Conservation (phyloP, 2,329 filamentous ascomycete genomes). For the Didymella arachidicola region DNA sequence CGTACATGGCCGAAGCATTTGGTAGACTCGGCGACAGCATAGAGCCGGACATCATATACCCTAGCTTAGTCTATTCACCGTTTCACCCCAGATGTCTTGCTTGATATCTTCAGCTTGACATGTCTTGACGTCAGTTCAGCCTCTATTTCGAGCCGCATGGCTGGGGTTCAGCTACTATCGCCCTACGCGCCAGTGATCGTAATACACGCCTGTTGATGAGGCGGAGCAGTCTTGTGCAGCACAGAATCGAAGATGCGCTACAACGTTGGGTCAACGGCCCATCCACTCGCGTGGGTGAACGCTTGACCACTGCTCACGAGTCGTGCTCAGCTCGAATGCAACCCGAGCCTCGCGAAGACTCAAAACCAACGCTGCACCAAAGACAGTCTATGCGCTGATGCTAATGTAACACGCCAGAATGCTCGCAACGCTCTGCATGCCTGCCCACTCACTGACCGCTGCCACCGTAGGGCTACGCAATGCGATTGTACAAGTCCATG, state of each 20-base stretch:
- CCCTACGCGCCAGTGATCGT: not conserved
- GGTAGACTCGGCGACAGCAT: conserved; percentile 2
- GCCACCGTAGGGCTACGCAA: conserved; percentile 4
- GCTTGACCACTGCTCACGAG: conserved; percentile 9
- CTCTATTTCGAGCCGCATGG: conserved; percentile 12
- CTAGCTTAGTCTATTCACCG: conserved; percentile 2
- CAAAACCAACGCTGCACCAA: not conserved
- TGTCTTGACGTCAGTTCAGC: conserved; percentile 6
- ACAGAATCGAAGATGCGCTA: conserved; percentile 7
- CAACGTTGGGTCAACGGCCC: conserved; percentile 12
- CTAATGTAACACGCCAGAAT: conserved; percentile 2
- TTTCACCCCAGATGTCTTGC: conserved; percentile 1
- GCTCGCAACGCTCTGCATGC: not conserved
- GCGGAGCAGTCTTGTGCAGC: conserved; percentile 4
- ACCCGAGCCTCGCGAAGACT: conserved; percentile 2
- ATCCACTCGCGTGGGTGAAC: conserved; percentile 15
- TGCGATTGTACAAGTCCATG: conserved; percentile 13
- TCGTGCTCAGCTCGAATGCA: conserved; percentile 10
- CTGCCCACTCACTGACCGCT: not conserved
- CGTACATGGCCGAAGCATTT: conserved; percentile 7
- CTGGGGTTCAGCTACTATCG: conserved; percentile 4
- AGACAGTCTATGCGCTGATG: not conserved
- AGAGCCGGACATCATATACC: conserved; percentile 7
- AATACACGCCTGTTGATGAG: conserved; percentile 2
- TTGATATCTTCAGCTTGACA: conserved; percentile 7